Conservation (phyloP, 768 basidiomycete species). For the Asterophora parasitica region DNA sequence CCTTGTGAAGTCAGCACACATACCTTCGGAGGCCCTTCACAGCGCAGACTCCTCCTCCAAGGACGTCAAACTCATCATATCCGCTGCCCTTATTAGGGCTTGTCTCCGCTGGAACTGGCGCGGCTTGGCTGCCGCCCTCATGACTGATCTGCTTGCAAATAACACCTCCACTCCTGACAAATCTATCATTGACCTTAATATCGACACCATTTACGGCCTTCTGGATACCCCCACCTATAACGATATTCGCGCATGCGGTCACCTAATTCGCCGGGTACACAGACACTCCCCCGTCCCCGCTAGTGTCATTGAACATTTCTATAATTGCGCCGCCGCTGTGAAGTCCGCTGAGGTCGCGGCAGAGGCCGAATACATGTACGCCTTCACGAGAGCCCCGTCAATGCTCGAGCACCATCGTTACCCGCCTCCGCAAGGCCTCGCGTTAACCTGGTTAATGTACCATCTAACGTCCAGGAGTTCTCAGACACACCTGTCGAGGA, state of each 20-base stretch:
- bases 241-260: conserved; percentile 36
- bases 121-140: conserved; percentile 33
- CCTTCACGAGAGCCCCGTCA: conserved; percentile 32
- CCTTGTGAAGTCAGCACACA: conserved; percentile 38
- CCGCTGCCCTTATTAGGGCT: conserved; percentile 44
- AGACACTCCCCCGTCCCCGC: conserved; percentile 34
- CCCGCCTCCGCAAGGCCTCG: conserved; percentile 42
- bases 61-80: conserved; percentile 44
- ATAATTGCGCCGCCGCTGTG: conserved; percentile 31
- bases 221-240: conserved; percentile 29
- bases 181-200: conserved; percentile 29
- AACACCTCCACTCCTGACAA: conserved; percentile 12
- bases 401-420: conserved; percentile 34
- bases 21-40: conserved; percentile 45
- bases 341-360: conserved; percentile 20
- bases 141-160: conserved; percentile 26
- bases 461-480: conserved; percentile 34
- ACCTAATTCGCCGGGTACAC: conserved; percentile 38
- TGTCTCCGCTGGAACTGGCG: conserved; percentile 55
- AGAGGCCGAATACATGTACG: conserved; percentile 44
- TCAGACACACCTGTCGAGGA: conserved; percentile 42
- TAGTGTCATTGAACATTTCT: conserved; percentile 42
- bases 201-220: conserved; percentile 41
- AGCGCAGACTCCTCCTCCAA: conserved; percentile 29
- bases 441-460: conserved; percentile 51